Base-by-base conservation (phyloP, 192 early-diverging fungal genomes). In the Entophlyctis luteolus region DNA sequence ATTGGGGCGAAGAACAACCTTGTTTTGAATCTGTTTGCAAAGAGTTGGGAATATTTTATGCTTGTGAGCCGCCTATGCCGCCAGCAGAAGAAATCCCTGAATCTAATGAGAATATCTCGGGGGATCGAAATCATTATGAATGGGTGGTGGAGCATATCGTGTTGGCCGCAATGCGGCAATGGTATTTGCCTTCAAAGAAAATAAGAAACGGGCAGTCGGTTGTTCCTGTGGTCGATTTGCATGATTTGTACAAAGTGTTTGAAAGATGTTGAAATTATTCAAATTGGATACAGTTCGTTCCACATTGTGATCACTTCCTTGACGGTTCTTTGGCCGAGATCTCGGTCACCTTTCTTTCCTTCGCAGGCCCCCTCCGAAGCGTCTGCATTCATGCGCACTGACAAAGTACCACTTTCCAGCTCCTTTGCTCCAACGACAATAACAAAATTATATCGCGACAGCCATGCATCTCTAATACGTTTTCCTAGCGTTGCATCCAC, bases 201-300 rank as follows among this genome's bases (percentile, higher is more conserved):
- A 69, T 93, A 48, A 78, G 82, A 18, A 81, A 85, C 55, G 74
- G 79, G 28, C 81, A 87, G 4, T 70, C 74, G 33, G 71, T 95
- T 16, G 76, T 92, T 2, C 87, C 92, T 66, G 73, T 98, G 18
- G 90, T 89, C 1, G 85, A 91, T 67, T 79, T 95, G 55, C 85
- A 88, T 23, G 93, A 97, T 65, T 78, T 98, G 28, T 98, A 98
- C 75, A 91, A 87, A 28, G 89, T 97, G 36, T 98, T 98, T 85
- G 96, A 98, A 68, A 78, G 96, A n/a, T 98, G 95, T 74, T 98
- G 79, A 77, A n/a, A 25, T n/a, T 12, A 42, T 12, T 42, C 39
- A 42, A 8, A 39, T 55, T 39, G 63, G 63, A 55, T 66, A 47
- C 28, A 66, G 55, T 4, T 22, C 25, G 20, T 66, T 66, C 63